Conservation (phyloP, 345 rosid species). For the Citrus cavaleriei region DNA sequence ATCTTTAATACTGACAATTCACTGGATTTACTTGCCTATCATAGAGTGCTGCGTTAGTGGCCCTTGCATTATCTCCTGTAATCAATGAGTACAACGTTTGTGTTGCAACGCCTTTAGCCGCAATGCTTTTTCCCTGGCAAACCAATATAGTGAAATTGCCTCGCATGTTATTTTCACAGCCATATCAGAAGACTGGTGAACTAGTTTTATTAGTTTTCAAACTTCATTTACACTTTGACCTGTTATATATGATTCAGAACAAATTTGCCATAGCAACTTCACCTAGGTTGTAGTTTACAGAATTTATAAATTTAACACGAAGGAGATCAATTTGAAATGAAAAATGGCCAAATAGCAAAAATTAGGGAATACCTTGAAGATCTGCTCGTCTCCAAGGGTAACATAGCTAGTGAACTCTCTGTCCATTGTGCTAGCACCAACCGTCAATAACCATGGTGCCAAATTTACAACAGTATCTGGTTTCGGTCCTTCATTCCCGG, state of each 20-base stretch:
- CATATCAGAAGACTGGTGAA: too few relatives aligned
- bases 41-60: conserved; percentile 17
- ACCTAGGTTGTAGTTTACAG: too few relatives aligned
- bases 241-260: too few relatives aligned
- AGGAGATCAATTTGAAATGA: neutral
- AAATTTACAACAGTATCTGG: conserved; percentile 22
- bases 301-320: too few relatives aligned
- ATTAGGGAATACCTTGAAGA: conserved; percentile 18
- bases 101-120: conserved; percentile 30
- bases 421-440: conserved; percentile 44
- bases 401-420: conserved; percentile 18
- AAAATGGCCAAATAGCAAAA: too few relatives aligned
- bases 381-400: conserved; percentile 6
- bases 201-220: too few relatives aligned
- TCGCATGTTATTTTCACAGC: too few relatives aligned
- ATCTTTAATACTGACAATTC: too few relatives aligned
- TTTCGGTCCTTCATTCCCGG: conserved; percentile 36
- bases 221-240: too few relatives aligned
- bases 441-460: conserved; percentile 45
- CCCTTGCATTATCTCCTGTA: conserved; percentile 39
- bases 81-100: conserved; percentile 46
- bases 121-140: conserved; percentile 64
- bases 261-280: too few relatives aligned
- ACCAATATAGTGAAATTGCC: neutral
- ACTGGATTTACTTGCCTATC: conserved; percentile 43